Percentiles rank a stretch among this genome's conserved stretches.
These are phyloP conservation scores for Striga hermonthica DNA, from an alignment of 305 asterid species.

Conservation along the genomic window DNA sequence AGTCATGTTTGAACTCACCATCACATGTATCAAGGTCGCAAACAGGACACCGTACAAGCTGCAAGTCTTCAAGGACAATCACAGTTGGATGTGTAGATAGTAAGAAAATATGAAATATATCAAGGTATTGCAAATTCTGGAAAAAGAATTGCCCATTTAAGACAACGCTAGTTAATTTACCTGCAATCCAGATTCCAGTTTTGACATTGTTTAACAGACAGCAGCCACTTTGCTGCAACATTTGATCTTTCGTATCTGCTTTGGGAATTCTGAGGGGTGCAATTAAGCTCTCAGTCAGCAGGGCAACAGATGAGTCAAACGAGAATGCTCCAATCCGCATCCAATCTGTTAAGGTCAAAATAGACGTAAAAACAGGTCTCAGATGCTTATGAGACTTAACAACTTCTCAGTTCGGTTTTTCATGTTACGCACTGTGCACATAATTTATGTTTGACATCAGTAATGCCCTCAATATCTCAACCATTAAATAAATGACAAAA, in stretches of 20 bases:
- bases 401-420: neutral
- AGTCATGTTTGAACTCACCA: slow-evolving; percentile 48
- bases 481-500: slow-evolving; percentile 16
- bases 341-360: slow-evolving; percentile 54
- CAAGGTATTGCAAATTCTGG: slow-evolving; percentile 3
- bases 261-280: slow-evolving; percentile 42
- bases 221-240: slow-evolving; percentile 48
- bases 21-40: slow-evolving; percentile 90
- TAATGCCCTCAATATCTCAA: slow-evolving; percentile 3
- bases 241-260: slow-evolving; percentile 40
- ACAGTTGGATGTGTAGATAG: slow-evolving; percentile 28
- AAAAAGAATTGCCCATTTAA: neutral
- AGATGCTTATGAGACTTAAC: slow-evolving; percentile 13
- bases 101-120: slow-evolving; percentile 25
- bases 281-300: slow-evolving; percentile 55
- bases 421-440: neutral
- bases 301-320: slow-evolving; percentile 61
- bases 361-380: slow-evolving; percentile 23
- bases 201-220: slow-evolving; percentile 62
- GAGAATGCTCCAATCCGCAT: slow-evolving; percentile 85
- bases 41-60: slow-evolving; percentile 95
- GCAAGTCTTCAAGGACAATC: slow-evolving; percentile 61
- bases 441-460: neutral
- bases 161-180: slow-evolving; percentile 35
- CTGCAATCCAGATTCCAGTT: slow-evolving; percentile 96